A percentile compares a stretch with the other conserved stretches of the same genome.
phyloP scores from a whole-genome alignment of 2,329 filamentous ascomycete species.

The Alternaria gansuensis region DNA sequence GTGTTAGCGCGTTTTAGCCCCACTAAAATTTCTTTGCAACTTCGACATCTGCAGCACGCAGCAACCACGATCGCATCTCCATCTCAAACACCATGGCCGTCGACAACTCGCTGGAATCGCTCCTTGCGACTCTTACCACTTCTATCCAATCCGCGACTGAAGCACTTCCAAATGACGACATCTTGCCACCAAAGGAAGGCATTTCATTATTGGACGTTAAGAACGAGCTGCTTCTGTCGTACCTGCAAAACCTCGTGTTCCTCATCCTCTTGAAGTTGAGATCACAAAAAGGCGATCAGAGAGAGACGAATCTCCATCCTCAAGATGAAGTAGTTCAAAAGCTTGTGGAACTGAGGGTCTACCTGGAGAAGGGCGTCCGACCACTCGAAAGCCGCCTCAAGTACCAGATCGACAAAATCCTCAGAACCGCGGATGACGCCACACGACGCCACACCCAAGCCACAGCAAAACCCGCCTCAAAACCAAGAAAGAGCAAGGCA shows the following conservation, averaged over 20 bases:
- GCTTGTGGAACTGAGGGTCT: conserved; percentile 89
- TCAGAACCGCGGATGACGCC: conserved; percentile 83
- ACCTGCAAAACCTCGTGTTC: conserved; percentile 93
- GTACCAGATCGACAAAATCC: conserved; percentile 95
- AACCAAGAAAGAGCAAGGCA: conserved; percentile 46
- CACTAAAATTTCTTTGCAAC: conserved; percentile 31
- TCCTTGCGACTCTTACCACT: conserved; percentile 60
- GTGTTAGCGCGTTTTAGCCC: conserved; percentile 12
- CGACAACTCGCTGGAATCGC: conserved; percentile 52
- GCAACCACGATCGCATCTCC: conserved; percentile 13
- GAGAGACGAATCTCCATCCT: conserved; percentile 56
- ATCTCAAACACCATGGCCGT: conserved; percentile 45
- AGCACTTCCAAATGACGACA: conserved; percentile 63
- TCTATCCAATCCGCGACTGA: conserved; percentile 69
- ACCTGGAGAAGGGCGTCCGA: conserved; percentile 89
- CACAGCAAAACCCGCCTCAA: conserved; percentile 25
- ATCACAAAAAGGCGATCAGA: conserved; percentile 44
- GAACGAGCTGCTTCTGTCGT: conserved; percentile 95
- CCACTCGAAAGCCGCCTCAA: conserved; percentile 89
- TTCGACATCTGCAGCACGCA: conserved; percentile 11
- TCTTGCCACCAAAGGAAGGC: conserved; percentile 81
- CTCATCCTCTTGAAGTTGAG: conserved; percentile 81
- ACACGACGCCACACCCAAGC: conserved; percentile 43
- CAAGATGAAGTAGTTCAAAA: conserved; percentile 80
- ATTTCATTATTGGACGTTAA: conserved; percentile 96